Evolutionary conservation across 306 rosid genomes (phyloP).

Genomic region (Chamaecrista fasciculata): DNA sequence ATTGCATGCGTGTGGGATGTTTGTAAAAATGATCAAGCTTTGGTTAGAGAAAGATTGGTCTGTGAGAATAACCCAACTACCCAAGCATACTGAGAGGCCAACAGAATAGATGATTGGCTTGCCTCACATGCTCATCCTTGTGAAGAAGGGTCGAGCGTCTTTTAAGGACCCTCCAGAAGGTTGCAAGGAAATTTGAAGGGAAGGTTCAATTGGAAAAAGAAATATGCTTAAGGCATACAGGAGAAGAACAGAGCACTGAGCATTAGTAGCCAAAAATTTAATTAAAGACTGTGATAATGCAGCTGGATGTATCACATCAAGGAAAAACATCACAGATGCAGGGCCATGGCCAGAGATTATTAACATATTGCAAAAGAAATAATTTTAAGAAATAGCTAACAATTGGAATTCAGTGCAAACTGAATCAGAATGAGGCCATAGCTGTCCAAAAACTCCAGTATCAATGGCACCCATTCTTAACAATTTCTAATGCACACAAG

Average conservation of each 20-base stretch:
- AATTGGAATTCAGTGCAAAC: neutral
- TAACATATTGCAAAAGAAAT: constrained; percentile 2
- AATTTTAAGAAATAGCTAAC: neutral
- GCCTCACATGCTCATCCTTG: too few relatives aligned
- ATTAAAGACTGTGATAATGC: neutral
- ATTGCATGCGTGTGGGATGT: too few relatives aligned
- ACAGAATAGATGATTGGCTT: too few relatives aligned
- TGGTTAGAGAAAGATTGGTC: too few relatives aligned
- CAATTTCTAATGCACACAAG: neutral
- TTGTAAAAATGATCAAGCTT: too few relatives aligned
- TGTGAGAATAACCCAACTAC: too few relatives aligned
- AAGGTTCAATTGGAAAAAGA: too few relatives aligned
- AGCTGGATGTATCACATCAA: neutral
- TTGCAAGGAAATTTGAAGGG: too few relatives aligned
- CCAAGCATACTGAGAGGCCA: too few relatives aligned
- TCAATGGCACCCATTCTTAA: neutral
- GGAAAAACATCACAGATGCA: constrained; percentile 8
- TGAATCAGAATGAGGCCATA: neutral
- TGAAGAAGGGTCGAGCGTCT: too few relatives aligned
- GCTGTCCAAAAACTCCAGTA: neutral
- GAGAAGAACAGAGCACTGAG: constrained; percentile 4
- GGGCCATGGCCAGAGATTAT: constrained; percentile 10
- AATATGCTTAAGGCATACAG: neutral
- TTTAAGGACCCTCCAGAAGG: too few relatives aligned
- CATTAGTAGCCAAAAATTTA: neutral